Base-by-base conservation (phyloP, 2,329 filamentous ascomycete genomes). In the Didymella sp. region DNA sequence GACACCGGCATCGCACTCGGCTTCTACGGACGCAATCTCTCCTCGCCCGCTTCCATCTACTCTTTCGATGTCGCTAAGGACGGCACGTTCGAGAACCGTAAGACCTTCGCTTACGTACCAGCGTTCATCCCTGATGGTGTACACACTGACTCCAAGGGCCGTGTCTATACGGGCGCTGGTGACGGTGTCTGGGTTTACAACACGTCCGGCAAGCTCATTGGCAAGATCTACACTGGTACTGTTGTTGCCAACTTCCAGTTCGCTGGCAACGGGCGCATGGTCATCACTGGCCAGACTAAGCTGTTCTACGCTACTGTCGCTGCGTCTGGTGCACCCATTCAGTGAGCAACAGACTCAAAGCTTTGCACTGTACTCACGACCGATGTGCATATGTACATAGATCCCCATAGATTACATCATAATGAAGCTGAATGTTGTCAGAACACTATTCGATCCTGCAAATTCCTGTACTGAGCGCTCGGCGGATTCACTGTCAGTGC, bases 151-250 rank as follows among this genome's bases (percentile, higher is more conserved):
- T 66, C 64, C 11, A 73, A 80, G 12, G 85, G 85, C 1, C 84
- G 86, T 48, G 79, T 88, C 2, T 87, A 80, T 60, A 73, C 77
- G 35, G 80, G 79, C 0, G 81, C 79, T 53, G 77, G 75, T 3
- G 81, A 81, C 53, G 82, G 82, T 11, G 70, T 84, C n/a, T 80
- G 82, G 58, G 75, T 84, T 2, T 84, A 78, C 77, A 80, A 73
- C 42, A 58, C 76, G 1, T 77, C 73, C 3, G 81, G 81, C 4
- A 72, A 71, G 21, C 71, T 81, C 0, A 74, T 83, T 28, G 82
- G 81, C 25, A 68, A 68, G 46, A 66, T 68, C 48, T 67, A 66
- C 24, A 67, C 66, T 4, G 64, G 61, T 22, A 60, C 55, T n/a
- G 49, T 41, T 19, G 66, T 61, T 17, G 66, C 66, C 11, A 68